Conservation (phyloP, 2,329 filamentous ascomycete species). For the Akanthomyces lecanii region DNA sequence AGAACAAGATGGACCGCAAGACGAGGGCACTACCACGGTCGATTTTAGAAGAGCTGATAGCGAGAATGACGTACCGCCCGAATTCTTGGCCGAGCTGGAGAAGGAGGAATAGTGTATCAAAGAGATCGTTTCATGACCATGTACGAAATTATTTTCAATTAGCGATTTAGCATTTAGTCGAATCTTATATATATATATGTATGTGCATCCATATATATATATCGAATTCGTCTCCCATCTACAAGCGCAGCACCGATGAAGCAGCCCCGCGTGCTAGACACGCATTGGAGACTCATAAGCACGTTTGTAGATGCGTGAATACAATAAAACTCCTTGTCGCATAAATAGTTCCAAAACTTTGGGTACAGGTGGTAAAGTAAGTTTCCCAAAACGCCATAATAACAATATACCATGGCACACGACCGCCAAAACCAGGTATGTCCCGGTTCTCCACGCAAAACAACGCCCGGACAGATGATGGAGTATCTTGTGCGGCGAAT, state of each 20-base stretch:
- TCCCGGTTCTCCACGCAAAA: too few species aligned
- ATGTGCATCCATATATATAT: too few species aligned
- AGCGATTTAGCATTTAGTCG: background rate
- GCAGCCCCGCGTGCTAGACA: too few species aligned
- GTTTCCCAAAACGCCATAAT: background rate
- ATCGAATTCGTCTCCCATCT: background rate
- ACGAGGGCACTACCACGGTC: background rate
- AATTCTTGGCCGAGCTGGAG: conserved; percentile 47
- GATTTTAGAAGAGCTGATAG: conserved; percentile 25
- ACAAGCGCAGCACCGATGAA: background rate
- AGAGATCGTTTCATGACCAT: background rate
- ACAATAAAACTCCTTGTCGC: conserved; percentile 10
- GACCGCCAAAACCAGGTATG: background rate
- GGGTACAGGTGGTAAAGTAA: conserved; percentile 1
- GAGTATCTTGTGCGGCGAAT: background rate
- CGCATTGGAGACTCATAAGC: too few species aligned
- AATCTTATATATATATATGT: background rate
- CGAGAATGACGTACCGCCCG: conserved; percentile 48
- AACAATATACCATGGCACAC: conserved; percentile 11
- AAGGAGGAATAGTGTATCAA: conserved; percentile 1
- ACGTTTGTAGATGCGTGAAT: background rate
- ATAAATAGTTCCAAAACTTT: conserved; percentile 5
- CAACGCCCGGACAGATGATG: background rate
- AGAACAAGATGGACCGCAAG: background rate
- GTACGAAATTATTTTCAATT: background rate